Base-by-base conservation (phyloP, 148 eudicot genomes). In the Rhododendron mucronatum region DNA sequence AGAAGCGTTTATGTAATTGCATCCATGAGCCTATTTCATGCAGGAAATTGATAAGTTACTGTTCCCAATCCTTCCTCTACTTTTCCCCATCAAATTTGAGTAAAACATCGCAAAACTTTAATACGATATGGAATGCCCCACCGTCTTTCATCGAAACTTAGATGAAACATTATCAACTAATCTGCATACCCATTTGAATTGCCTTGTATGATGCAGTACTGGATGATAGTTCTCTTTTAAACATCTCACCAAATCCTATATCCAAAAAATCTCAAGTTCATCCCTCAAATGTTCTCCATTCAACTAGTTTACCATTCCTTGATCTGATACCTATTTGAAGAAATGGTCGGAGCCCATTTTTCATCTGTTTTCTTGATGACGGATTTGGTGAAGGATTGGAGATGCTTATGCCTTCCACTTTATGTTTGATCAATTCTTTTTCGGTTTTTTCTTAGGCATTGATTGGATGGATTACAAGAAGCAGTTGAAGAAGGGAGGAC, bases 391-490 rank as follows among this genome's bases (percentile, higher is more conserved):
- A 28, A 11, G 75, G 75, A 28, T 28, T 30, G 75, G 75, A 30
- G 18, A 69, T 69, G 16, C 18, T 7, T 41, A 20, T 1, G 80
- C 48, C 67, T 45, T 35, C 21, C 50, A 6, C 14, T 79, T 71
- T 77, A 77, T 26, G 39, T 14, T 14, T 71, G 76, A 71, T 71
- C 76, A 69, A 28, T 35, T 14, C 2, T n/a, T n/a, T 28, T 63
- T 6, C 10, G 84, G 12, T 78, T 82, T 82, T 83, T 44, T 44
- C 15, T 21, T 86, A 97, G 99, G 98, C 65, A 93, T 97, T 23
- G 95, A 97, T 81, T 97, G 99, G 99, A 23, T 89, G 9, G 96
- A 93, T 0, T 95, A 94, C 96, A 95, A 90, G 89, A 97, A 89
- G 90, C 92, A 92, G 88, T 87, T 95, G 93, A 97, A 97, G 95